Conservation (phyloP, 768 basidiomycete genomes). For the Royoungia palumana region DNA sequence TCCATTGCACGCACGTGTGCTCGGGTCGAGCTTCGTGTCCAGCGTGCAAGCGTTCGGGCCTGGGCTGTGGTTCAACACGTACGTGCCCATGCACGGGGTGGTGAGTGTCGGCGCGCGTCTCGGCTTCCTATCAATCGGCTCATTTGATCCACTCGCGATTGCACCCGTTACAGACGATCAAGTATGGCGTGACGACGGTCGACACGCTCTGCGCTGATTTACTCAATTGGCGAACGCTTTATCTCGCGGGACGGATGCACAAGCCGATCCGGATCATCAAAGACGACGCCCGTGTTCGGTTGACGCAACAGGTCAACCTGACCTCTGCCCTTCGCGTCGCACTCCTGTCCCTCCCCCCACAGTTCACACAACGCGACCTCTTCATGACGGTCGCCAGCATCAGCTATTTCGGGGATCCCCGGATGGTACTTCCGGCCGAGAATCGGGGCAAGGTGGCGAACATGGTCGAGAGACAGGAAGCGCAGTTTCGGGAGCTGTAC, state of each 20-base stretch:
- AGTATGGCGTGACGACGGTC: conserved; percentile 94
- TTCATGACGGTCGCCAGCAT: conserved; percentile 85
- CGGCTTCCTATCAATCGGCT: background rate
- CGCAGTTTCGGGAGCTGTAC: conserved; percentile 88
- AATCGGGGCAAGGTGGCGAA: conserved; percentile 93
- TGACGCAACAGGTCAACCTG: conserved; percentile 93
- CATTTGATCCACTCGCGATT: background rate
- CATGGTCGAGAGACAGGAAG: conserved; percentile 79
- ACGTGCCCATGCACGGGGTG: conserved; percentile 77
- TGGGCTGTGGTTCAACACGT: conserved; percentile 96
- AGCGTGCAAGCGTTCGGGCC: conserved; percentile 72
- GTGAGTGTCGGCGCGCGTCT: conserved; percentile 47
- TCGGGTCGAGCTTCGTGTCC: conserved; percentile 83
- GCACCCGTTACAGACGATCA: conserved; percentile 62
- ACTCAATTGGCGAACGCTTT: conserved; percentile 89
- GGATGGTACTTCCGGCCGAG: conserved; percentile 93
- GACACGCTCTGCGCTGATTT: conserved; percentile 88
- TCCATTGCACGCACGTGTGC: conserved; percentile 76
- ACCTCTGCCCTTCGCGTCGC: conserved; percentile 88
- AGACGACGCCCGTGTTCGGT: conserved; percentile 86
- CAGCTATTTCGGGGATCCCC: conserved; percentile 84
- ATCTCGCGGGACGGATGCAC: conserved; percentile 95
- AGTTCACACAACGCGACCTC: conserved; percentile 77
- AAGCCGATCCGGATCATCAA: conserved; percentile 93
- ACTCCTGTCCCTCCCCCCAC: conserved; percentile 78